Evolutionary conservation across 2,329 filamentous ascomycete genomes (phyloP).

Genomic region (Alternaria rosae): DNA sequence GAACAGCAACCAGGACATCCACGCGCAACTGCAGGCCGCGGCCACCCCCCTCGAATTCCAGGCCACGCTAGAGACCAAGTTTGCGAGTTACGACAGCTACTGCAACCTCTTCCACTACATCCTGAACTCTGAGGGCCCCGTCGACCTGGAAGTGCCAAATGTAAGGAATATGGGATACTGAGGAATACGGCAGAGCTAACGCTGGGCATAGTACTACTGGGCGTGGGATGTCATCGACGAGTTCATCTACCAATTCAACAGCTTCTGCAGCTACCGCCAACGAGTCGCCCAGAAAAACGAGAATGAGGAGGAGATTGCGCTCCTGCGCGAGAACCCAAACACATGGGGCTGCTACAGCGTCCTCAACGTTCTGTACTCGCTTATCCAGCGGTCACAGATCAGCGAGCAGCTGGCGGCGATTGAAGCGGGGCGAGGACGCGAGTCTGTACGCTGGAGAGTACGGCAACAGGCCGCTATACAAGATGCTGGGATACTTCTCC

Average conservation of each 20-base stretch:
- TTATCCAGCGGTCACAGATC: constrained; percentile 98
- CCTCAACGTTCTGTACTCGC: constrained; percentile 97
- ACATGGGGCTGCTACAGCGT: constrained; percentile 99
- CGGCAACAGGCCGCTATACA: constrained; percentile 90
- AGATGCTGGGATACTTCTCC: constrained; percentile 99
- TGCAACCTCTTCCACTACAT: constrained; percentile 99
- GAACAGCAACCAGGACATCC: constrained; percentile 86
- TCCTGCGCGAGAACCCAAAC: constrained; percentile 95
- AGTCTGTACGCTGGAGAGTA: constrained; percentile 91
- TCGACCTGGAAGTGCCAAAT: constrained; percentile 94
- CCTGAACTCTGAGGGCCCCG: constrained; percentile 97
- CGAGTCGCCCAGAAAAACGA: constrained; percentile 81
- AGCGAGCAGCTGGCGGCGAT: constrained; percentile 95
- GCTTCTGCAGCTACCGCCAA: constrained; percentile 96
- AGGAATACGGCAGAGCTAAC: constrained; percentile 19
- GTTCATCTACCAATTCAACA: constrained; percentile 99
- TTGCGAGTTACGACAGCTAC: constrained; percentile 98
- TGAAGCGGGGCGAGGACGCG: constrained; percentile 91
- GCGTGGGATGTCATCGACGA: constrained; percentile 99
- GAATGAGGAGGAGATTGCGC: constrained; percentile 90
- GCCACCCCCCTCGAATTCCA: constrained; percentile 96
- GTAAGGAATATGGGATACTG: constrained; percentile 65
- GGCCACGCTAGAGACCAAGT: constrained; percentile 94
- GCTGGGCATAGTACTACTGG: constrained; percentile 82
- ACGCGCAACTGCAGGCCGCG: constrained; percentile 87